Evolutionary conservation across 2,329 filamentous ascomycete genomes (phyloP).

Genomic region (Arthrobotrys entomopaga): DNA sequence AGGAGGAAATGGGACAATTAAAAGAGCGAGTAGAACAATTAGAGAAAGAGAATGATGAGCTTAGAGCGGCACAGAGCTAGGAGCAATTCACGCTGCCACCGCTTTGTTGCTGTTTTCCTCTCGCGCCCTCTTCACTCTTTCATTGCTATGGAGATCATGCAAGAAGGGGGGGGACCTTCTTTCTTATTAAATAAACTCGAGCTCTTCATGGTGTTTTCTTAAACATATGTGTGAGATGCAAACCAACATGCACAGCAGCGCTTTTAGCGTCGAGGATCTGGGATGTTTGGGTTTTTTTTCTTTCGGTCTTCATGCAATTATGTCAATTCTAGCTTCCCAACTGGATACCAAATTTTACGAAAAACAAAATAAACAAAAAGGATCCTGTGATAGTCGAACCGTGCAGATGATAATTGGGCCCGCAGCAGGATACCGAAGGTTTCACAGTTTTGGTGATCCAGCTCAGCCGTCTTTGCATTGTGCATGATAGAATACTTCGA

Average conservation of each 20-base stretch:
- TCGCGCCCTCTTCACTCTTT: not conserved
- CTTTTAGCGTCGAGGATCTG: constrained; percentile 36
- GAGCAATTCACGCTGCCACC: not conserved
- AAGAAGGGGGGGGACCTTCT: not conserved
- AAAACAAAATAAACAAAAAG: constrained; percentile 3
- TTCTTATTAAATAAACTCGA: constrained; percentile 16
- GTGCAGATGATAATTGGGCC: constrained; percentile 23
- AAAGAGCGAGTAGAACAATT: constrained; percentile 38
- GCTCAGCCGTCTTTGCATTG: constrained; percentile 43
- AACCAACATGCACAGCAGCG: constrained; percentile 19
- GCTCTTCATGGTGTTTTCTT: not conserved
- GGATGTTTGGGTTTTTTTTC: constrained; percentile 9
- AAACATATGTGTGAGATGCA: constrained; percentile 22
- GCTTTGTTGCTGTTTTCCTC: not conserved
- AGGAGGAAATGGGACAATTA: constrained; percentile 33
- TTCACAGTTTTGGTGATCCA: constrained; percentile 11
- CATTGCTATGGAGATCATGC: not conserved
- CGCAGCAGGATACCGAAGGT: constrained; percentile 18
- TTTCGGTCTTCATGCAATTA: constrained; percentile 6
- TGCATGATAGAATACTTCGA: constrained; percentile 18
- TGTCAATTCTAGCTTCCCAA: constrained; percentile 40
- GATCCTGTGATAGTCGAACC: constrained; percentile 42
- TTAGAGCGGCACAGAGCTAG: constrained; percentile 14
- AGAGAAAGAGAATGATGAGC: constrained; percentile 48
- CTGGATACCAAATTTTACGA: constrained; percentile 13